Evolutionary conservation across 2,329 filamentous ascomycete species (phyloP).

Genomic region (Penicillium brevicompactum): DNA sequence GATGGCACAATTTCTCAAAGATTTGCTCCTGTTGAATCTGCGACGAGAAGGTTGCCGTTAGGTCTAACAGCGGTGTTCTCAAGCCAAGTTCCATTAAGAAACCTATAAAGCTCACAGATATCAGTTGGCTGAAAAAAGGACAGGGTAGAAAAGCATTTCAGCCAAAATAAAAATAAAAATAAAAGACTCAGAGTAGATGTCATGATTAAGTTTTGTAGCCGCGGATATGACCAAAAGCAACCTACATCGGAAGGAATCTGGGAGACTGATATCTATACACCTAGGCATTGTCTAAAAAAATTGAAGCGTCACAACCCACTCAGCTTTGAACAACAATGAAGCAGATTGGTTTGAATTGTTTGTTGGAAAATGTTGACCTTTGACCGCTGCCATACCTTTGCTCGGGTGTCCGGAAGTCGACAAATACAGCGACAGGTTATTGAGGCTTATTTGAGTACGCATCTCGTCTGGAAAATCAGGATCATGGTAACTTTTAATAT

Average conservation of each 20-base stretch:
- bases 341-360: neutral
- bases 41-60: constrained; percentile 37
- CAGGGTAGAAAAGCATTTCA: neutral
- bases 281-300: too few relatives aligned
- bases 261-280: neutral
- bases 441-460: neutral
- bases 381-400: neutral
- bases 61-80: constrained; percentile 36
- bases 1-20: constrained; percentile 16
- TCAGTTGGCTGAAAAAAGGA: neutral
- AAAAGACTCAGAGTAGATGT: neutral
- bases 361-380: neutral
- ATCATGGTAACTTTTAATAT: too few relatives aligned
- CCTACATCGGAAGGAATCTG: neutral
- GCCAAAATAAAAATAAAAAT: neutral
- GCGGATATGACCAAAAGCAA: neutral
- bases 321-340: neutral
- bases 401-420: neutral
- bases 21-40: constrained; percentile 18
- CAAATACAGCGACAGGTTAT: neutral
- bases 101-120: constrained; percentile 20
- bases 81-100: constrained; percentile 33
- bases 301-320: too few relatives aligned
- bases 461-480: neutral
- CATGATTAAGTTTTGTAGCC: neutral